Evolutionary conservation across 306 rosid species (phyloP).

Genomic region (Prosopis cineraria): DNA sequence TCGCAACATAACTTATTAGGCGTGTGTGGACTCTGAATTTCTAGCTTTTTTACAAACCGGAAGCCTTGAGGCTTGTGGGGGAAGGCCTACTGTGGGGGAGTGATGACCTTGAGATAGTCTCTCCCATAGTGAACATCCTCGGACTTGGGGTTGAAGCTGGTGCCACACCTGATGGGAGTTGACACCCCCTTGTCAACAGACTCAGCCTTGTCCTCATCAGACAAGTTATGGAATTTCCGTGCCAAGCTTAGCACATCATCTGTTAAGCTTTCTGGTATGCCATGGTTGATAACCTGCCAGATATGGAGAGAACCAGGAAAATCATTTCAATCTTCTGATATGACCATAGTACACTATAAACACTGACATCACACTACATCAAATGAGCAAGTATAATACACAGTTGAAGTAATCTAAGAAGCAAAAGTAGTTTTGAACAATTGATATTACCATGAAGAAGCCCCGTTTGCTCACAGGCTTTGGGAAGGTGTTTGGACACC

Average conservation of each 20-base stretch:
- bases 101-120: constrained; percentile 60
- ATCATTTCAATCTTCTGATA: background rate
- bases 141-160: constrained; percentile 45
- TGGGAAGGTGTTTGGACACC: constrained; percentile 34
- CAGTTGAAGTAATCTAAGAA: constrained; percentile 10
- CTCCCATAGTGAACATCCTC: constrained; percentile 55
- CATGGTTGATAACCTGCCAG: constrained; percentile 19
- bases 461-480: constrained; percentile 54
- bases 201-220: constrained; percentile 45
- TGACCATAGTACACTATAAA: background rate
- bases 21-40: background rate
- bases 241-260: background rate
- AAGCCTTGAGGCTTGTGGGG: constrained; percentile 58
- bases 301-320: background rate
- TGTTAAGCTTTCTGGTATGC: background rate
- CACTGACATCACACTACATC: constrained; percentile 2
- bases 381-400: too few relatives aligned
- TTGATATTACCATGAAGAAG: constrained; percentile 41
- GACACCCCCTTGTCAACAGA: constrained; percentile 38
- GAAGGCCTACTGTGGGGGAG: constrained; percentile 57
- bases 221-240: background rate
- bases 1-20: too few relatives aligned
- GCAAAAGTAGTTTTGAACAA: too few relatives aligned
- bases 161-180: constrained; percentile 51
- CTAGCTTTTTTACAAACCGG: constrained; percentile 40